phyloP scores from a whole-genome alignment of 2,329 filamentous ascomycete species.

The Alternaria panax region DNA sequence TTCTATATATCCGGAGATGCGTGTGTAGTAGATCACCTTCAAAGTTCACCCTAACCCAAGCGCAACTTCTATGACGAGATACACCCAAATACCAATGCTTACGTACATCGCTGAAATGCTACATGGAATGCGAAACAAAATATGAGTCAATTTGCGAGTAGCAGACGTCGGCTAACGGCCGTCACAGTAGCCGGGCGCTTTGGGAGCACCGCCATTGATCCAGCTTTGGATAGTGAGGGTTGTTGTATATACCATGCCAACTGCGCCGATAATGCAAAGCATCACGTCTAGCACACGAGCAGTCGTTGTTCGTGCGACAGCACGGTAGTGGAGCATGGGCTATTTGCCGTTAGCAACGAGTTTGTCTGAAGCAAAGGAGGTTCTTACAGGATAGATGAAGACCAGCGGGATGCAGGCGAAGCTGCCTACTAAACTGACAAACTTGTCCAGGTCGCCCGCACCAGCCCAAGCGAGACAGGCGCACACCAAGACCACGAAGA shows the following conservation, averaged over 20 bases:
- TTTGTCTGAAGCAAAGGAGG: background rate
- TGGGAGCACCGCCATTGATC: slow-evolving; percentile 66
- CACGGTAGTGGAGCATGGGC: slow-evolving; percentile 89
- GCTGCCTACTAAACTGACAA: slow-evolving; percentile 93
- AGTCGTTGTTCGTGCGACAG: slow-evolving; percentile 72
- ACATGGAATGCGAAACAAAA: slow-evolving; percentile 3
- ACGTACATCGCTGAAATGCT: slow-evolving; percentile 21
- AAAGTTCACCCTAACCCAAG: background rate
- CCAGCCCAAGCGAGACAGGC: slow-evolving; percentile 90
- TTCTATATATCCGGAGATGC: background rate
- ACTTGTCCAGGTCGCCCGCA: slow-evolving; percentile 93
- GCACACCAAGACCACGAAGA: slow-evolving; percentile 88
- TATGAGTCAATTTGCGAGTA: background rate
- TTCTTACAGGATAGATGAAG: slow-evolving; percentile 93
- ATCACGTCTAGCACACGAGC: slow-evolving; percentile 76
- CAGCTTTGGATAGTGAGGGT: slow-evolving; percentile 85
- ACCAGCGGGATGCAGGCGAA: slow-evolving; percentile 98
- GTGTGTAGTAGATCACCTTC: background rate
- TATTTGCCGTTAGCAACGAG: slow-evolving; percentile 54
- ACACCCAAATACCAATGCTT: background rate
- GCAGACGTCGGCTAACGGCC: slow-evolving; percentile 20
- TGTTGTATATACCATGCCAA: slow-evolving; percentile 94
- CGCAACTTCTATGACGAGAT: background rate
- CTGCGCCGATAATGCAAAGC: slow-evolving; percentile 80
- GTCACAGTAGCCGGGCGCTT: slow-evolving; percentile 71